Evolutionary conservation across 345 rosid species (phyloP), one percentile per base, ranked within the genome.

Genomic region (Xanthoceras sorbifolium): DNA sequence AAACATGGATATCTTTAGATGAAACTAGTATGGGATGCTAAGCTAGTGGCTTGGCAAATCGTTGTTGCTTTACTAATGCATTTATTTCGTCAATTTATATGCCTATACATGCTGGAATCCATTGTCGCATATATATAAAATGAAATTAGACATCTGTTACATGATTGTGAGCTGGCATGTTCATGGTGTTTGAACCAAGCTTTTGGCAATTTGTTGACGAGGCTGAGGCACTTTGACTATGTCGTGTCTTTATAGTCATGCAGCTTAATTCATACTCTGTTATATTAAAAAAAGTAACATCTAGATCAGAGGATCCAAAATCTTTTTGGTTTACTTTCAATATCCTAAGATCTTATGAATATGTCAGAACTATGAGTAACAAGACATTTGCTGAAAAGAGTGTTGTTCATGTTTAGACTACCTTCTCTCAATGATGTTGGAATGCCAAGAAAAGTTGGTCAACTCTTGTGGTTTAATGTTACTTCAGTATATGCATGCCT

Each of bases 41-140:
- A 63, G 38, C 17, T 29, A 63, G 42, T 29, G 11, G 7, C 22
- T 63, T 63, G 32, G 67, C 36, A 62, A 28, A 28, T 29, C 7
- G 32, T 29, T 62, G 66, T 62, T 62, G 66, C 40, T 63, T 29
- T 60, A 11, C 32, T 62, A 62, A 62, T 14, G 65, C 65, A 62
- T 62, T 31, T 36, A 63, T 63, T 63, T 63, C n/a, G 9, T 63
- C 40, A 29, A 63, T 11, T 17, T 63, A 63, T 31, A 63, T 63
- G 18, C 52, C 52, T 31, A 63, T 17, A 63, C 22, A 6, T 31
- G 7, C 20, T 18, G 31, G 11, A 29, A 63, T 5, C 31, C 40
- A 7, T 29, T 4, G 5, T 29, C 3, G 4, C 18, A 6, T 63
- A 31, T 6, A 63, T 29, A 20, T 31, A 10, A n/a, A n/a, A 9